Base-by-base conservation (phyloP, 768 basidiomycete genomes). In the Podaxis sp. region DNA sequence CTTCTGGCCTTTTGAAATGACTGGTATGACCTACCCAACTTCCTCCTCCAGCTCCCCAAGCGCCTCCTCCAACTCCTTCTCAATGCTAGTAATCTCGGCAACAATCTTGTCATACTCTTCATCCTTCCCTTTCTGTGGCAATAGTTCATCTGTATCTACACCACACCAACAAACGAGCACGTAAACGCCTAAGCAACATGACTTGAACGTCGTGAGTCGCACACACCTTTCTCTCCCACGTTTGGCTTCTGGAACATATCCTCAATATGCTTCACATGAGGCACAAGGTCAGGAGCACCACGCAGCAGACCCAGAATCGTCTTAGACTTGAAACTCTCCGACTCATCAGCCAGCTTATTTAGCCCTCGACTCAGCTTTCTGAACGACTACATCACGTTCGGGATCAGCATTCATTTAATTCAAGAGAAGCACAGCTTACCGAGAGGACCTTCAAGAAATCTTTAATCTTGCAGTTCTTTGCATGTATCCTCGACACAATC, bases 401-500 rank as follows among this genome's bases (percentile, higher is more conserved):
- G 46, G n/a, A 36, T 37, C 51, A 58, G 28, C 38, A 13, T 64
- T 20, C 49, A 38, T 15, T 22, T 38, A 8, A 4, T n/a, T 20
- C 7, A 33, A 56, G 20, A 37, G n/a, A 22, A 20, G 46, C 26
- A 40, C 36, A 12, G 48, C 20, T 33, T 72, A 95, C 95, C 51
- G 77, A 76, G 10, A 97, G 81, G 24, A 96, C 90, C 71, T 88
- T 92, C 66, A 90, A 72, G 72, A 99, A 99, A 69, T 97, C 94
- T 66, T 83, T 87, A 64, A 95, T 85, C 72, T 86, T 89, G 76
- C 93, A 93, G 62, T 87, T 91, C 72, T 90, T 94, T 12, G 96
- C 96, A 70, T 99, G 97, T 60, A 99, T 91, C 40, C 97, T 89
- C 11, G 95, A 95, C 10, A 99, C 88, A 62, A 97, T 87, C 13